Conservation (phyloP, 73 alveolate species). For the Strombidium stylifer region DNA sequence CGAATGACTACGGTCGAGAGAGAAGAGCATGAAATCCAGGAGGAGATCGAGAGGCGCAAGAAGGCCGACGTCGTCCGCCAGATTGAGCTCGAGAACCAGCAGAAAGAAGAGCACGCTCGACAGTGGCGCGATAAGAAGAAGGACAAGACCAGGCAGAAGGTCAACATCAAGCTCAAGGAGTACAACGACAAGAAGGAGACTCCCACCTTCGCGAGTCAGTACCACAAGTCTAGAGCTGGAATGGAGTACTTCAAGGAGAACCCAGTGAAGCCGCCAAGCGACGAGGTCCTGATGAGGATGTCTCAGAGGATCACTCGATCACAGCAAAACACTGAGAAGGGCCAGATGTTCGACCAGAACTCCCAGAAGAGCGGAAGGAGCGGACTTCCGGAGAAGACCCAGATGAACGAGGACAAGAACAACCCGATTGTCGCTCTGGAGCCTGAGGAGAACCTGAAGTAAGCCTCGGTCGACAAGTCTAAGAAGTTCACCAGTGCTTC, state of each 20-base stretch:
- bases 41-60: not conserved
- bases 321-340: conserved; percentile 18
- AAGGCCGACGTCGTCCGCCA: not conserved
- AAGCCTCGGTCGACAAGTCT: conserved; percentile 2
- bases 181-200: conserved; percentile 20
- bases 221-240: conserved; percentile 40
- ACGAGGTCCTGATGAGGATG: conserved; percentile 52
- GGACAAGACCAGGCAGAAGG: conserved; percentile 16
- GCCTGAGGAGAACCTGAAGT: conserved; percentile 60
- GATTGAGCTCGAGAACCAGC: conserved; percentile 6
- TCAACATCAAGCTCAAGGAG: conserved; percentile 2
- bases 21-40: not conserved
- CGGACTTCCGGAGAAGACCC: not conserved
- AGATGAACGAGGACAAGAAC: conserved; percentile 19
- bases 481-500: not conserved
- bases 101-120: conserved; percentile 9
- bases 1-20: conserved; percentile 5
- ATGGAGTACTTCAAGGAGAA: conserved; percentile 36
- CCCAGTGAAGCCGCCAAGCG: conserved; percentile 55
- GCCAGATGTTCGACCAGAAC: conserved; percentile 4
- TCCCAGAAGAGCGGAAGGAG: conserved; percentile 18
- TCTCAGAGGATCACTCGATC: conserved; percentile 50
- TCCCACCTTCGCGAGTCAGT: conserved; percentile 36
- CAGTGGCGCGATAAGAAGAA: conserved; percentile 7
- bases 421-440: conserved; percentile 71